Conservation (phyloP, 345 rosid species). For the Camelina hispida region DNA sequence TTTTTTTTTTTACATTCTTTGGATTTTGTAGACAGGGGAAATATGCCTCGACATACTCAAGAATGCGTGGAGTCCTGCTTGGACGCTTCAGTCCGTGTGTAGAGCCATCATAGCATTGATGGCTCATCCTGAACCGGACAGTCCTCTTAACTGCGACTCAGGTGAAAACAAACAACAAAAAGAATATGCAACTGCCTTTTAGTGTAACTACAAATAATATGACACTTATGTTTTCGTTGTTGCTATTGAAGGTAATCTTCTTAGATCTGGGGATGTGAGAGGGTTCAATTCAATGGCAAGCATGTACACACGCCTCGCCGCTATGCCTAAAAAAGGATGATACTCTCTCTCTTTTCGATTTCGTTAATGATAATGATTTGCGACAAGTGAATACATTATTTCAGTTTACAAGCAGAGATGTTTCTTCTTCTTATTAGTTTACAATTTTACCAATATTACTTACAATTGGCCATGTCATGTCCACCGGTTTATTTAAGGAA, state of each 20-base stretch:
- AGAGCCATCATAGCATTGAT: constrained; percentile 96
- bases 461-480: constrained; percentile 17
- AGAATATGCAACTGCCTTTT: neutral
- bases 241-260: constrained; percentile 71
- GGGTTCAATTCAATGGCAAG: constrained; percentile 97
- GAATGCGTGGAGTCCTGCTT: constrained; percentile 99
- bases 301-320: constrained; percentile 74
- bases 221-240: neutral
- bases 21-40: constrained; percentile 75
- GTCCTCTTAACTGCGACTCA: constrained; percentile 98
- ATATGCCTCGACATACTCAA: constrained; percentile 97
- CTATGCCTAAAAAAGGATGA: constrained; percentile 39
- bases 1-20: neutral
- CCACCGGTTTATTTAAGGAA: constrained; percentile 42
- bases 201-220: neutral
- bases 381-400: too few relatives aligned
- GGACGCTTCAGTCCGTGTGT: constrained; percentile 99
- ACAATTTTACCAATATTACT: neutral
- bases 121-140: constrained; percentile 98
- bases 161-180: constrained; percentile 43
- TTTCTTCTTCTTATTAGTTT: neutral
- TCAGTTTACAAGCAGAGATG: too few relatives aligned
- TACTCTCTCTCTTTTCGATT: too few relatives aligned
- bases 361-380: too few relatives aligned
- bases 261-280: constrained; percentile 87